Conservation (phyloP, 345 rosid genomes). For the Arabis hirsuta region DNA sequence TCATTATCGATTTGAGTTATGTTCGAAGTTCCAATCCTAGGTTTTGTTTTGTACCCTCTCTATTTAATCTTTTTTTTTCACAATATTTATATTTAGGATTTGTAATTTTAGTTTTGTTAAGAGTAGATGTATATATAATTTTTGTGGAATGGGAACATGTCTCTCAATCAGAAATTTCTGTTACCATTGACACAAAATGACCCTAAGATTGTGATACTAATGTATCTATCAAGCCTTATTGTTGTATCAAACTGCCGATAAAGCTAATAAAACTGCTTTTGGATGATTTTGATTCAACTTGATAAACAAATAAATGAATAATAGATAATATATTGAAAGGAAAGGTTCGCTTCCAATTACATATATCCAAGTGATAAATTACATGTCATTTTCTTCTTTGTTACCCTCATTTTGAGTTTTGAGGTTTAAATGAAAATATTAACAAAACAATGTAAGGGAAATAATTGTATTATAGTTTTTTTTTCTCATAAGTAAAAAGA, state of each 20-base stretch:
- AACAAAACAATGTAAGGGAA: neutral
- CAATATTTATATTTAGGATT: neutral
- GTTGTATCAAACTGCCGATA: conserved; percentile 7
- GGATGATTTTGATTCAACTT: neutral
- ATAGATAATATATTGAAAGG: neutral
- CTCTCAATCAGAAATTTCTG: conserved; percentile 2
- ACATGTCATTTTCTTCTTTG: neutral
- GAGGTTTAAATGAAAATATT: neutral
- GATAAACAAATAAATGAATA: neutral
- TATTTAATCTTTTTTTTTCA: conserved; percentile 5
- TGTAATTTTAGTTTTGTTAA: neutral
- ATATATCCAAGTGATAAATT: neutral
- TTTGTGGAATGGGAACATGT: neutral
- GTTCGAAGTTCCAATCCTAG: conserved; percentile 15
- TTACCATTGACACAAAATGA: conserved; percentile 5
- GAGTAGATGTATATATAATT: neutral
- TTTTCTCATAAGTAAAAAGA: too few species aligned
- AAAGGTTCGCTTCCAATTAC: neutral
- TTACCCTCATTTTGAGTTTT: neutral
- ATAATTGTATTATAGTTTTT: neutral
- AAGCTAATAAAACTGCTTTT: conserved; percentile 4
- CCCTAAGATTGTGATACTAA: conserved; percentile 29
- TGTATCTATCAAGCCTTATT: conserved; percentile 24
- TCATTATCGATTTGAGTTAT: neutral
- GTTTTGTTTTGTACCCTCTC: conserved; percentile 5